Percentiles rank a stretch among this genome's conserved stretches.
These are phyloP conservation scores for Penicillium flavigenum DNA, from an alignment of 495 filamentous ascomycete genomes.

Conservation along the genomic window DNA sequence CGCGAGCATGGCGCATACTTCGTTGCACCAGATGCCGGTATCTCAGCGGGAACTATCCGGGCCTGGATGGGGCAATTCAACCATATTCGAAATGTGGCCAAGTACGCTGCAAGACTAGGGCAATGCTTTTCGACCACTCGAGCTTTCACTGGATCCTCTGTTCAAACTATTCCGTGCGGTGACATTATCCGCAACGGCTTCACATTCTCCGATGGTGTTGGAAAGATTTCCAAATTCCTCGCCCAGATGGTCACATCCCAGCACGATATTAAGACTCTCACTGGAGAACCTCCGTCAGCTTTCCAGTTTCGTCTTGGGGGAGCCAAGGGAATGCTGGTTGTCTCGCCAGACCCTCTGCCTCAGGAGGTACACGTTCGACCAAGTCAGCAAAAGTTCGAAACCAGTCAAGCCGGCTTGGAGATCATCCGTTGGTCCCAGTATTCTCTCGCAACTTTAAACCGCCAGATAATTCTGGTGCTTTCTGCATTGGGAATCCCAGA, in stretches of 20 bases:
- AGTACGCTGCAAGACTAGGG: conserved; percentile 81
- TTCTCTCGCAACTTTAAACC: conserved; percentile 74
- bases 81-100: conserved; percentile 75
- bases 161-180: conserved; percentile 44
- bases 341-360: conserved; percentile 59
- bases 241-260: conserved; percentile 67
- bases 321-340: conserved; percentile 82
- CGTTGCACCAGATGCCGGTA: conserved; percentile 60
- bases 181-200: conserved; percentile 67
- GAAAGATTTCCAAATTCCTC: conserved; percentile 80
- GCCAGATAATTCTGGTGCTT: conserved; percentile 84
- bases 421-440: conserved; percentile 78
- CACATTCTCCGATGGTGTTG: conserved; percentile 89
- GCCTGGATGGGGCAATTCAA: conserved; percentile 85
- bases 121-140: conserved; percentile 96
- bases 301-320: conserved; percentile 92
- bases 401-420: conserved; percentile 69
- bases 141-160: conserved; percentile 51
- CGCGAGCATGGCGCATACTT: conserved; percentile 92
- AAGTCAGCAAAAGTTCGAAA: conserved; percentile 86
- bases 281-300: conserved; percentile 63
- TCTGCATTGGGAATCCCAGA: conserved; percentile 73
- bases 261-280: conserved; percentile 52
- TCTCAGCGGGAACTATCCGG: conserved; percentile 75
- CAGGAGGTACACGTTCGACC: conserved; percentile 71